Conservation (phyloP, 805 yeast genomes). For the Candida methanosorbosa region DNA sequence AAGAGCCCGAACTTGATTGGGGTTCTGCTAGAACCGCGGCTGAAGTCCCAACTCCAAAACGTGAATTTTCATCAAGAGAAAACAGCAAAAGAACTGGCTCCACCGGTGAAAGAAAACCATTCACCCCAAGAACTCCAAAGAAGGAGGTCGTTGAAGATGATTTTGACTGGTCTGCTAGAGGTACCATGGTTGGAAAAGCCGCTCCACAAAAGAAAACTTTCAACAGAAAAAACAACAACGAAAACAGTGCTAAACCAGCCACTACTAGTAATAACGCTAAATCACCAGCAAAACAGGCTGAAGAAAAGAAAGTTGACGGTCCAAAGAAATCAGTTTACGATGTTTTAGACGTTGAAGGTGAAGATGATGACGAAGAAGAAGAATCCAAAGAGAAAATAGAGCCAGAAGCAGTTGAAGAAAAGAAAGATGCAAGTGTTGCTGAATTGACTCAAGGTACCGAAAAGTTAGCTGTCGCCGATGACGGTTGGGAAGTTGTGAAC, state of each 20-base stretch:
- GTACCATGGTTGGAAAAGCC: conserved; percentile 19
- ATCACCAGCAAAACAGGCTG: background rate
- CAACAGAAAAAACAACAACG: background rate
- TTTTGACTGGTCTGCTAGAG: conserved; percentile 35
- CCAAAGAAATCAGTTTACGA: conserved; percentile 37
- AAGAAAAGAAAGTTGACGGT: conserved; percentile 14
- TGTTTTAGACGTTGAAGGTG: conserved; percentile 44
- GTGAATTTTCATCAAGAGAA: conserved; percentile 23
- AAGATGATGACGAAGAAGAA: conserved; percentile 35
- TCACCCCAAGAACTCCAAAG: conserved; percentile 14
- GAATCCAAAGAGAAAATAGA: conserved; percentile 10
- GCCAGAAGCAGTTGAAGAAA: conserved; percentile 12
- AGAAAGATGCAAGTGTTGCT: conserved; percentile 17
- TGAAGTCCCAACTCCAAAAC: conserved; percentile 11
- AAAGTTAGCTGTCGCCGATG: conserved; percentile 27
- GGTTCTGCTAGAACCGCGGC: conserved; percentile 30
- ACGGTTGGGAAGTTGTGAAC: conserved; percentile 41
- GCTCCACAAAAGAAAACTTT: conserved; percentile 12
- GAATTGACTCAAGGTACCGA: conserved; percentile 27
- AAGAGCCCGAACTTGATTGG: conserved; percentile 57
- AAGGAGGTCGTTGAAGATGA: conserved; percentile 21
- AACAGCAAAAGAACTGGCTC: conserved; percentile 29
- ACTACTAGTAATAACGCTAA: background rate
- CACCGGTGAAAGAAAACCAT: conserved; percentile 13
- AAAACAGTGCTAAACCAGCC: background rate